Evolutionary conservation across 2,329 filamentous ascomycete genomes (phyloP).

Genomic region (Ceratocystis cubensis): DNA sequence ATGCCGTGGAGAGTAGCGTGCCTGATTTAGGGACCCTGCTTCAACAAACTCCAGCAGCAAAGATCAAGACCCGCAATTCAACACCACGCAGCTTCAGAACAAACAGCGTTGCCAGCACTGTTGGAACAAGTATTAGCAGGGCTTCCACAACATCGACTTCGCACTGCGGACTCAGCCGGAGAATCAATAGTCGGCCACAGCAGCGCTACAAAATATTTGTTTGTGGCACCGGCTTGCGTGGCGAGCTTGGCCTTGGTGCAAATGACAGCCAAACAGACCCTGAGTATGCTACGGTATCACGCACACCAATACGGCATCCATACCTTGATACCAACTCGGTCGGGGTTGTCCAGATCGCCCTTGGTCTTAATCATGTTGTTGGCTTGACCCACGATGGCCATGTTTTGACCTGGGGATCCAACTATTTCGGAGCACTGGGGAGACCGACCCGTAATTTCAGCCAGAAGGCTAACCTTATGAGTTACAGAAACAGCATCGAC

Average conservation of each 20-base stretch:
- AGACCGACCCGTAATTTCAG: conserved; percentile 33
- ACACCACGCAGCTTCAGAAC: neutral
- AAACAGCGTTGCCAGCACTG: neutral
- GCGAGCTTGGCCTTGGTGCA: conserved; percentile 44
- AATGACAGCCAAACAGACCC: neutral
- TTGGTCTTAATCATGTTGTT: conserved; percentile 51
- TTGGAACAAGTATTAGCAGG: neutral
- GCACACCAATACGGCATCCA: conserved; percentile 36
- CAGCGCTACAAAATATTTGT: conserved; percentile 47
- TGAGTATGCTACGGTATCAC: conserved; percentile 24
- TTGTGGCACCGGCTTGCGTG: conserved; percentile 48
- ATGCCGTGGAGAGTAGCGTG: neutral
- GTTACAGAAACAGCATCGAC: neutral
- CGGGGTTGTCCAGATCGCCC: conserved; percentile 48
- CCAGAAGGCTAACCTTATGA: neutral
- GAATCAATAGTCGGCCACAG: conserved; percentile 29
- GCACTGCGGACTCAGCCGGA: neutral
- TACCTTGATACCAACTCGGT: conserved; percentile 39
- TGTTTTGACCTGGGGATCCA: conserved; percentile 55
- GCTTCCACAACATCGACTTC: neutral
- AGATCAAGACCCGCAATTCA: neutral
- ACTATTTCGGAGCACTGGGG: conserved; percentile 52
- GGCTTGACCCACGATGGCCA: conserved; percentile 50
- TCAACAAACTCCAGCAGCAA: neutral
- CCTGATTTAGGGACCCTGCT: neutral